A percentile compares a stretch with the other conserved stretches of the same genome.
These are phyloP conservation scores for Trametes gibbosa DNA, from an alignment of 768 basidiomycete species.

Conservation along the genomic window DNA sequence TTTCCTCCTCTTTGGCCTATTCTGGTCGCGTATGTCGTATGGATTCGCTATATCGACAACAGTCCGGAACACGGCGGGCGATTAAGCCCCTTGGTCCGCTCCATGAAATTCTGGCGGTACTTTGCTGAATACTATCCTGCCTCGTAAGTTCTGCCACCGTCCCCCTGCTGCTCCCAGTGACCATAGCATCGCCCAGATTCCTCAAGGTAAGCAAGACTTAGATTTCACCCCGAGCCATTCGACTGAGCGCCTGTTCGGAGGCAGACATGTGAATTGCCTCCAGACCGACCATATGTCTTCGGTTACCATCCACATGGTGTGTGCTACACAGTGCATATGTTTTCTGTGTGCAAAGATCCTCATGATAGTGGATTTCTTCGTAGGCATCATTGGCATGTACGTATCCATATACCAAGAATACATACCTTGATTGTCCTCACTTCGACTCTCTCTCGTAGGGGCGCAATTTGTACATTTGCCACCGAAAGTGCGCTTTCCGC, in stretches of 20 bases:
- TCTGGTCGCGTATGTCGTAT: conserved; percentile 71
- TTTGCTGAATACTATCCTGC: conserved; percentile 93
- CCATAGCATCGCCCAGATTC: conserved; percentile 24
- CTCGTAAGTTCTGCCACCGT: conserved; percentile 55
- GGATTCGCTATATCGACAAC: conserved; percentile 73
- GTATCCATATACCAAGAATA: conserved; percentile 28
- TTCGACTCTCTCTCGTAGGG: conserved; percentile 46
- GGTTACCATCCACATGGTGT: conserved; percentile 98
- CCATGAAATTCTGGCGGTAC: conserved; percentile 73
- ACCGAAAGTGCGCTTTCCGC: conserved; percentile 87
- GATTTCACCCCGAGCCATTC: neutral
- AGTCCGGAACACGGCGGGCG: conserved; percentile 74
- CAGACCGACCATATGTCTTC: conserved; percentile 93
- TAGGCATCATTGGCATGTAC: conserved; percentile 97
- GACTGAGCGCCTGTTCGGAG: neutral
- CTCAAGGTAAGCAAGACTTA: conserved; percentile 38
- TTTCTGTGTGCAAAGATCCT: neutral
- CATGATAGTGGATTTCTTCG: neutral
- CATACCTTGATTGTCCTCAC: neutral
- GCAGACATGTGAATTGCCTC: conserved; percentile 86
- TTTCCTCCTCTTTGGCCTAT: conserved; percentile 88
- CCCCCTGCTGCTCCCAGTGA: neutral
- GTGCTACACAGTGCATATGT: neutral
- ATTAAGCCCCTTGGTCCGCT: conserved; percentile 72
- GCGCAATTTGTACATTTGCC: conserved; percentile 92